phyloP scores from a whole-genome alignment of 768 basidiomycete genomes.

The Dacryopinax spathularia region DNA sequence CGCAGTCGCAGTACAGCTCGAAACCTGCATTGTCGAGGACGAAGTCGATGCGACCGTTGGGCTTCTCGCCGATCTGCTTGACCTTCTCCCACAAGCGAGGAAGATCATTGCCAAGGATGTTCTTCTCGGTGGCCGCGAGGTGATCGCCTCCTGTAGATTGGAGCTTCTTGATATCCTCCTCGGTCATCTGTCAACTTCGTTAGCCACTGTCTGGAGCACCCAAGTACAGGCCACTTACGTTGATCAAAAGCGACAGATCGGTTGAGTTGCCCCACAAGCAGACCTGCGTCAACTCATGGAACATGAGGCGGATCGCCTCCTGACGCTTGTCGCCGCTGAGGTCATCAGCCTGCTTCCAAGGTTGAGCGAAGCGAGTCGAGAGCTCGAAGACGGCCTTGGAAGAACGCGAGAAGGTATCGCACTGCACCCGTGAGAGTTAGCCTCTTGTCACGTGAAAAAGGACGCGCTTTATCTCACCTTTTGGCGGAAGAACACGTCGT shows the following conservation, averaged over 20 bases:
- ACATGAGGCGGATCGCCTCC: conserved; percentile 56
- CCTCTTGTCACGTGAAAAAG: neutral
- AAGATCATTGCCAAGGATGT: conserved; percentile 82
- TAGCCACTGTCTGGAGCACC: neutral
- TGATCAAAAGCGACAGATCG: conserved; percentile 84
- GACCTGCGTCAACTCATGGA: conserved; percentile 86
- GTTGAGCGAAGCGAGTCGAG: conserved; percentile 79
- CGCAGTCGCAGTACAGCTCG: conserved; percentile 76
- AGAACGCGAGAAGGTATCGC: conserved; percentile 91
- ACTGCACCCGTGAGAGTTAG: conserved; percentile 22
- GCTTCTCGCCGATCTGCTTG: conserved; percentile 50
- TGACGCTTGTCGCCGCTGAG: conserved; percentile 29
- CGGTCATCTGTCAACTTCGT: conserved; percentile 45
- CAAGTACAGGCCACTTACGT: conserved; percentile 24
- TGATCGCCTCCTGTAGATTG: conserved; percentile 94
- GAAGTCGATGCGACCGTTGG: conserved; percentile 64
- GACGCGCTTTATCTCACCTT: conserved; percentile 37
- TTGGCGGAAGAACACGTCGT: conserved; percentile 91
- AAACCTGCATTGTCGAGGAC: conserved; percentile 80
- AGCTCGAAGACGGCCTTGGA: conserved; percentile 85
- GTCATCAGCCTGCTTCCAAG: conserved; percentile 48
- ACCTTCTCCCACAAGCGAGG: conserved; percentile 58
- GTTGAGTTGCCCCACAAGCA: conserved; percentile 97
- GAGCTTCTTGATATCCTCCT: conserved; percentile 91
- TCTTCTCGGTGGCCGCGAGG: conserved; percentile 89